Evolutionary conservation across 2,329 filamentous ascomycete species (phyloP).

Genomic region (Tolypocladium endophyticum): DNA sequence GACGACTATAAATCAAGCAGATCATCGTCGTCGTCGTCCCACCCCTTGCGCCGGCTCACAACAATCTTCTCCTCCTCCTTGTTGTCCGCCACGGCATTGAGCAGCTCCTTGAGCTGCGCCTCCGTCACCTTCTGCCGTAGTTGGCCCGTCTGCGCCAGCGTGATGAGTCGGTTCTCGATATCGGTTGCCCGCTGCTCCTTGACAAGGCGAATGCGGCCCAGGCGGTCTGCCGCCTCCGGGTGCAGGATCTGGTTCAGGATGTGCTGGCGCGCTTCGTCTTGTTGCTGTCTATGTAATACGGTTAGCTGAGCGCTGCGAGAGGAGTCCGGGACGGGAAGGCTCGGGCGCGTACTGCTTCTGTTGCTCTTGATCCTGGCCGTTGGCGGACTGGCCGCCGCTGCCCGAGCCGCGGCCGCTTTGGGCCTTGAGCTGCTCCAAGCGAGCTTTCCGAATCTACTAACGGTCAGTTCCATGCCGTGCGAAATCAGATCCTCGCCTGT

Average conservation of each 20-base stretch:
- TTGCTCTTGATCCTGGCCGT: conserved; percentile 46
- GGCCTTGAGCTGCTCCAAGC: conserved; percentile 85
- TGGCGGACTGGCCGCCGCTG: conserved; percentile 24
- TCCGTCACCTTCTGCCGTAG: conserved; percentile 82
- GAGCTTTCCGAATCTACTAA: conserved; percentile 73
- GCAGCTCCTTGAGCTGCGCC: conserved; percentile 82
- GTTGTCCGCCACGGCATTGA: conserved; percentile 75
- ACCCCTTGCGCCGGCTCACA: conserved; percentile 70
- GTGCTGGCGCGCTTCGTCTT: conserved; percentile 60
- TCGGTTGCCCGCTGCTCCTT: conserved; percentile 85
- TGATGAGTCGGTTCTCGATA: conserved; percentile 87
- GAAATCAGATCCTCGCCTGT: background rate
- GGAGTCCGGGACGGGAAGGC: background rate
- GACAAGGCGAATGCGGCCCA: conserved; percentile 89
- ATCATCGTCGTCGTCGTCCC: conserved; percentile 78
- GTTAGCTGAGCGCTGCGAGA: background rate
- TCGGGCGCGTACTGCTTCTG: conserved; percentile 33
- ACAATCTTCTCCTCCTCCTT: conserved; percentile 77
- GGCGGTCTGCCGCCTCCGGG: conserved; percentile 83
- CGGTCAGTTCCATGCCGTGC: background rate
- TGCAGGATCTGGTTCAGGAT: conserved; percentile 90
- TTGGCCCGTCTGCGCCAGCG: conserved; percentile 81
- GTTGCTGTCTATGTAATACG: conserved; percentile 28
- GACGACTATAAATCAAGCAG: conserved; percentile 46
- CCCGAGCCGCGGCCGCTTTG: conserved; percentile 41